These are phyloP conservation scores for Xylariaceae sp. DNA, from an alignment of 2,329 filamentous ascomycete species.

Conservation along the genomic window DNA sequence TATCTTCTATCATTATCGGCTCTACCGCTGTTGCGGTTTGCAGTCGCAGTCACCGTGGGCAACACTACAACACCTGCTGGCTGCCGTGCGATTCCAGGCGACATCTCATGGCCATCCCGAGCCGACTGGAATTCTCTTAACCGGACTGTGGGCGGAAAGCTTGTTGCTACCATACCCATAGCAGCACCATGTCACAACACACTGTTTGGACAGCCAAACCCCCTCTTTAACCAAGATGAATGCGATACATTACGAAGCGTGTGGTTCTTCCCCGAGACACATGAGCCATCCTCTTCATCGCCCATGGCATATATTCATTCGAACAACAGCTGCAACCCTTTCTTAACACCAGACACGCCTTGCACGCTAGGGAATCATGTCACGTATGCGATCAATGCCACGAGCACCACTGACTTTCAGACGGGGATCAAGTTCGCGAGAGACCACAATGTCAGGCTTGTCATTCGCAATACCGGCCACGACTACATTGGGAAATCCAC, in stretches of 20 bases:
- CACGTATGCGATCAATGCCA: slow-evolving; percentile 35
- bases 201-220: slow-evolving; percentile 35
- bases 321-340: slow-evolving; percentile 45
- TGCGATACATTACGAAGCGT: slow-evolving; percentile 21
- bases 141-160: slow-evolving; percentile 52
- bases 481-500: too few relatives aligned
- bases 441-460: too few relatives aligned
- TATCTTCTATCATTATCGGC: too few relatives aligned
- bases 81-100: slow-evolving; percentile 57
- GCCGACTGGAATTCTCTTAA: slow-evolving; percentile 58
- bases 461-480: too few relatives aligned
- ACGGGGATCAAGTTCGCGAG: slow-evolving; percentile 40
- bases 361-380: slow-evolving; percentile 46
- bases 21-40: too few relatives aligned
- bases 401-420: slow-evolving; percentile 19
- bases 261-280: slow-evolving; percentile 25
- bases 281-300: slow-evolving; percentile 19
- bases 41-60: too few relatives aligned
- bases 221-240: slow-evolving; percentile 50
- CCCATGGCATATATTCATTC: slow-evolving; percentile 35
- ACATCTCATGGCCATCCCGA: slow-evolving; percentile 58
- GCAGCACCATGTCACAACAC: slow-evolving; percentile 56
- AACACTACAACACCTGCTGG: too few relatives aligned
- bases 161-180: slow-evolving; percentile 60
- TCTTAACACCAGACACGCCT: slow-evolving; percentile 48